Evolutionary conservation across 192 early-diverging fungal genomes (phyloP).

Genomic region (Gryganskiella cystojenkinii): DNA sequence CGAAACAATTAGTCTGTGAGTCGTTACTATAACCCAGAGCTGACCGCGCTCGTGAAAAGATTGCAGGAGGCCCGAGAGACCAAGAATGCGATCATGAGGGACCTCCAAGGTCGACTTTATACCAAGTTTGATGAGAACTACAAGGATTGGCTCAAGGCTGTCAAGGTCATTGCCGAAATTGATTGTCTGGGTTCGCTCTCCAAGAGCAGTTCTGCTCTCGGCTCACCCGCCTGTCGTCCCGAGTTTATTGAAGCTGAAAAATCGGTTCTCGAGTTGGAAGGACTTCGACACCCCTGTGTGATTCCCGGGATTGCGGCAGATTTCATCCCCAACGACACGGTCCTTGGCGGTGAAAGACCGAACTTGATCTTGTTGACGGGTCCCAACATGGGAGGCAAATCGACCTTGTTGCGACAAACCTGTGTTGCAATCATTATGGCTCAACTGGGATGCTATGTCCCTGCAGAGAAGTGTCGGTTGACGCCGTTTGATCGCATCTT

Average conservation of each 20-base stretch:
- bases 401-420: conserved; percentile 93
- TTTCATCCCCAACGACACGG: conserved; percentile 97
- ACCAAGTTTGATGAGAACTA: conserved; percentile 87
- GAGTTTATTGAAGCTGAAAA: conserved; percentile 77
- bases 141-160: conserved; percentile 72
- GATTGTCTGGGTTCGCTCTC: conserved; percentile 89
- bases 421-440: conserved; percentile 97
- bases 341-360: conserved; percentile 71
- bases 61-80: conserved; percentile 87
- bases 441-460: conserved; percentile 95
- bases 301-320: conserved; percentile 68
- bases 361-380: conserved; percentile 94
- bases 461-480: conserved; percentile 78
- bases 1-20: conserved; percentile 65
- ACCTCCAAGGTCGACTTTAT: conserved; percentile 81
- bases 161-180: conserved; percentile 82
- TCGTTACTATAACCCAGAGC: conserved; percentile 84
- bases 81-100: conserved; percentile 77
- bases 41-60: conserved; percentile 72
- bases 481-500: conserved; percentile 94
- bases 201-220: conserved; percentile 69
- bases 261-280: conserved; percentile 82
- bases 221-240: conserved; percentile 87
- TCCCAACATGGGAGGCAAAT: conserved; percentile 99
- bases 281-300: conserved; percentile 95